Conservation (phyloP, 768 basidiomycete species). For the Agaricus sinodeliciosus region DNA sequence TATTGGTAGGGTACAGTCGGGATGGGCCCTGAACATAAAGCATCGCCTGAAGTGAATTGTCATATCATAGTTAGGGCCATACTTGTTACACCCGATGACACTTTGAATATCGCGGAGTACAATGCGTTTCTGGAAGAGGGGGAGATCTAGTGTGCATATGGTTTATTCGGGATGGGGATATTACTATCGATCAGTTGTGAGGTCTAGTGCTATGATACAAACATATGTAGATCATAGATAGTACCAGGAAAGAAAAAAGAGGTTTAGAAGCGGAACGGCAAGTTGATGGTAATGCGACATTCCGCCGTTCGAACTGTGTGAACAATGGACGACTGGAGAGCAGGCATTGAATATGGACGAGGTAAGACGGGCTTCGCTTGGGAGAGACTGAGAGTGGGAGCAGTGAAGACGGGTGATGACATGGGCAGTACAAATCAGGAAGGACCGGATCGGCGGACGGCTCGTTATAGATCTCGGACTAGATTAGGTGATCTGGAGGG, state of each 20-base stretch:
- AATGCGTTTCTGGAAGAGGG: conserved; percentile 22
- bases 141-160: not conserved
- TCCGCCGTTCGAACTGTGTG: not conserved
- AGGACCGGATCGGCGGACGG: conserved; percentile 19
- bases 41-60: conserved; percentile 34
- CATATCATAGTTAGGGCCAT: conserved; percentile 48
- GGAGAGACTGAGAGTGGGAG: not conserved
- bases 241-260: too few species aligned
- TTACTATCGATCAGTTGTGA: too few species aligned
- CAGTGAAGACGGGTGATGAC: conserved; percentile 4
- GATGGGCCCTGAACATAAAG: conserved; percentile 34
- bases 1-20: conserved; percentile 27
- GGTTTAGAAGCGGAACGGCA: conserved; percentile 8
- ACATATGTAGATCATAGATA: not conserved
- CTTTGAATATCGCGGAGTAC: conserved; percentile 45
- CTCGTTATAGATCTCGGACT: conserved; percentile 23
- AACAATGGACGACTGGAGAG: not conserved
- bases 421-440: conserved; percentile 11
- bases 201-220: too few species aligned
- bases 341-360: not conserved
- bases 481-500: conserved; percentile 17
- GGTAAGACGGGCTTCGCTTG: not conserved
- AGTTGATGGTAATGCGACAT: conserved; percentile 3
- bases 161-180: too few species aligned
- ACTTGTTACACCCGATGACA: conserved; percentile 37